Evolutionary conservation across 768 basidiomycete genomes (phyloP).

Genomic region (Pleurotus ostreatus): DNA sequence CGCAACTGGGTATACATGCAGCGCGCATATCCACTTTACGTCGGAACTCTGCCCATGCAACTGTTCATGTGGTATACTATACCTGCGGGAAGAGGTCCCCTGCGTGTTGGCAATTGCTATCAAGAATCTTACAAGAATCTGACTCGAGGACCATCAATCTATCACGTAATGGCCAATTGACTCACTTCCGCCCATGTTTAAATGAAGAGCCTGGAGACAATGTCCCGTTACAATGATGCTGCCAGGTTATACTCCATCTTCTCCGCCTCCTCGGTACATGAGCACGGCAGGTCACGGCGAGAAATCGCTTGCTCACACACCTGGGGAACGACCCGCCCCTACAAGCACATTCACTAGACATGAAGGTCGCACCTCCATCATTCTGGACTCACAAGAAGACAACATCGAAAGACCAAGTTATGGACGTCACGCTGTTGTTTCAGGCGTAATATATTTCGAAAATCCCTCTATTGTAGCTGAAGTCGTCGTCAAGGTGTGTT

Average conservation of each 20-base stretch:
- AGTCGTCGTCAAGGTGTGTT: conserved; percentile 40
- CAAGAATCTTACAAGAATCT: no score
- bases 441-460: conserved; percentile 40
- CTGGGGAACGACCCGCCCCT: conserved; percentile 17
- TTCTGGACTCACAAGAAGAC: conserved; percentile 44
- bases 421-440: conserved; percentile 35
- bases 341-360: conserved; percentile 38
- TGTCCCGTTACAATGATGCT: not conserved
- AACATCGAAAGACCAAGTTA: conserved; percentile 36
- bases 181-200: no score
- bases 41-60: no score
- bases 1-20: no score
- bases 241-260: not conserved
- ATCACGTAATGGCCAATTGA: no score
- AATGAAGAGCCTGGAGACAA: no score
- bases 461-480: conserved; percentile 32
- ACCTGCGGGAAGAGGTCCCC: no score
- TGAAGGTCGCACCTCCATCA: conserved; percentile 33
- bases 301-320: not conserved
- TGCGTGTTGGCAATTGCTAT: no score
- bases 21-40: no score
- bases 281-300: not conserved
- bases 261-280: not conserved
- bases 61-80: no score
- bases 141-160: no score